Evolutionary conservation across 1,139 yeast genomes (phyloP).

Genomic region (Trichomonascaceae sp.): DNA sequence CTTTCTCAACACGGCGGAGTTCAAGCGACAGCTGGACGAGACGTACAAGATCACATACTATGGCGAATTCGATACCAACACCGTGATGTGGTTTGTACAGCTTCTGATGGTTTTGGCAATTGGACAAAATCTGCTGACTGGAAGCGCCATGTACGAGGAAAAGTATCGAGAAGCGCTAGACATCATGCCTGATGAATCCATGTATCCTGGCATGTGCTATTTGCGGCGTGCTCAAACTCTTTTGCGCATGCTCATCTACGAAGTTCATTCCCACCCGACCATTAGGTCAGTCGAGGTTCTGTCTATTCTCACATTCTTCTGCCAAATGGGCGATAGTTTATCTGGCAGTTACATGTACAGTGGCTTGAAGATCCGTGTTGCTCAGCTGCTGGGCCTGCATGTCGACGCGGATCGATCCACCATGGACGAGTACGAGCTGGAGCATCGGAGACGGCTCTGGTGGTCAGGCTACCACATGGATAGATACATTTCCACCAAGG

Average conservation of each 20-base stretch:
- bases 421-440: conserved; percentile 23
- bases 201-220: conserved; percentile 10
- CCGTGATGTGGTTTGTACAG: conserved; percentile 57
- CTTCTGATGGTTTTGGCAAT: conserved; percentile 61
- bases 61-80: conserved; percentile 7
- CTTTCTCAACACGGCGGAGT: conserved; percentile 62
- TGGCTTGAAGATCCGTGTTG: conserved; percentile 65
- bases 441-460: conserved; percentile 74
- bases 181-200: conserved; percentile 2
- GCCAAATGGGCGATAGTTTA: conserved; percentile 78
- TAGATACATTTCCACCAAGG: conserved; percentile 72
- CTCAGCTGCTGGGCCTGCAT: conserved; percentile 69
- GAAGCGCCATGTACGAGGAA: conserved; percentile 1
- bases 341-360: conserved; percentile 71
- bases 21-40: conserved; percentile 9
- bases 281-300: conserved; percentile 56
- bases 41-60: conserved; percentile 7
- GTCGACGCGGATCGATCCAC: conserved; percentile 12
- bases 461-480: conserved; percentile 91
- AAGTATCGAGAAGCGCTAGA: not conserved
- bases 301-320: conserved; percentile 62
- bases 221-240: conserved; percentile 13
- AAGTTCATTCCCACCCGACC: conserved; percentile 11
- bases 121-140: conserved; percentile 57
- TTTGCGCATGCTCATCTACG: conserved; percentile 11